Percentiles rank a stretch among this genome's conserved stretches.
These are phyloP conservation scores for Rosa hybrid DNA, from an alignment of 331 rosid species.

Conservation along the genomic window DNA sequence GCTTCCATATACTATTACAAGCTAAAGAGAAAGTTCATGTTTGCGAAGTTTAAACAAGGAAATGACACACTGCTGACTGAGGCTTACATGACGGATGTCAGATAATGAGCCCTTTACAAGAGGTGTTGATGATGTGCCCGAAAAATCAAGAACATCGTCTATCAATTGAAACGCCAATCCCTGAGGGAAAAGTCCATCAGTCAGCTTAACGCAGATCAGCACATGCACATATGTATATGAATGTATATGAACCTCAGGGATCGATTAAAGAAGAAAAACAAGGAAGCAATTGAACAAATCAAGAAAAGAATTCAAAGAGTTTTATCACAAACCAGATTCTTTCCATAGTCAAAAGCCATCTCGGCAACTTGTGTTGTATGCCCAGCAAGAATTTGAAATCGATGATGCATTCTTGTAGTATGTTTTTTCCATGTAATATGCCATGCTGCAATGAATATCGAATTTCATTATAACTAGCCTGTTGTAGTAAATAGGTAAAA, in stretches of 20 bases:
- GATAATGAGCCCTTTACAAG: constrained; percentile 96
- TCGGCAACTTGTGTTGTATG: constrained; percentile 87
- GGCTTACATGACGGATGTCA: constrained; percentile 78
- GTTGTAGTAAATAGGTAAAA: no score
- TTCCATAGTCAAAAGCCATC: constrained; percentile 91
- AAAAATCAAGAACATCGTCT: constrained; percentile 93
- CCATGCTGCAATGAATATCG: constrained; percentile 70
- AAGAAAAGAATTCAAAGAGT: background rate
- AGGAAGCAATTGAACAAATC: no score
- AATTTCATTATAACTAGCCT: background rate
- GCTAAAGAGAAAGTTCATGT: no score
- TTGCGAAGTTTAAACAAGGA: no score
- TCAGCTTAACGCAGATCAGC: no score
- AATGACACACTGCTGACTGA: no score
- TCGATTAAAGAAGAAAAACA: no score
- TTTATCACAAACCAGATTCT: constrained; percentile 77
- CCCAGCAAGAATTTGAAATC: constrained; percentile 94
- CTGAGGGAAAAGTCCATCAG: constrained; percentile 41
- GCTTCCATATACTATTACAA: no score
- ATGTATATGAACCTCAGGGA: no score
- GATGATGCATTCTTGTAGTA: constrained; percentile 93
- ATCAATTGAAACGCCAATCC: constrained; percentile 94
- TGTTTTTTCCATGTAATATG: constrained; percentile 82
- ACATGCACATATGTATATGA: no score
- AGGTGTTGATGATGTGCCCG: constrained; percentile 75